Evolutionary conservation across 495 filamentous ascomycete genomes (phyloP), one percentile per base, ranked within the genome.

Genomic region (Pyronema domesticum): DNA sequence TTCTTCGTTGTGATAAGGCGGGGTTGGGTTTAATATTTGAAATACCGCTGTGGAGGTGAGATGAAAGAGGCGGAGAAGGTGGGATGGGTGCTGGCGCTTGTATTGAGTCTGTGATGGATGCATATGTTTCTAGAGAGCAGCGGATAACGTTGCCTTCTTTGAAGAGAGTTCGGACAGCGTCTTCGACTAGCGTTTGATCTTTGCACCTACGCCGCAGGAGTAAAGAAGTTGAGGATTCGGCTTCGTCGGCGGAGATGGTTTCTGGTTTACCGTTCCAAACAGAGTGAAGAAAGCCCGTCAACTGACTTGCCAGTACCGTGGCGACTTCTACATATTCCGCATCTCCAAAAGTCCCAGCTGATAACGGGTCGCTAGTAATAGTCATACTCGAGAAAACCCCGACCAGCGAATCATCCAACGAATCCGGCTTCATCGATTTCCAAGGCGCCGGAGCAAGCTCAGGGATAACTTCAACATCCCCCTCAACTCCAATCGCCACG

Each of bases 81-180:
- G 52, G 57, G 53, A 64, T 37, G 37, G 59, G 18, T 33, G 61
- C 55, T 14, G 58, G 58, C 30, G 64, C 62, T 37, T 58, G 62
- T 11, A 57, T 47, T 3, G 63, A 61, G 36, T 66, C 63, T 42
- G 59, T 56, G 14, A 66, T 59, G 14, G 55, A 46, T 13, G 57
- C 63, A 46, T 66, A 66, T 13, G 56, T 53, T 42, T 60, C 63
- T n/a, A 66, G 55, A 9, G 46, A 65, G 51, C 63, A 66, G 23
- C 63, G 54, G 10, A 55, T 47, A 30, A 64, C 62, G 1, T 44
- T 44, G 0, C 35, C 53, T 2, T 51, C 40, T 15, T 53, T 55
- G 50, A 66, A 66, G 9, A 66, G n/a, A n/a, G 46, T 33, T 17
- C 52, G 54, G 15, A 63, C 57, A 15, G 59, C 53, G 18, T 60